Evolutionary conservation across 805 yeast genomes (phyloP).

Genomic region (Candida sphagnicola): DNA sequence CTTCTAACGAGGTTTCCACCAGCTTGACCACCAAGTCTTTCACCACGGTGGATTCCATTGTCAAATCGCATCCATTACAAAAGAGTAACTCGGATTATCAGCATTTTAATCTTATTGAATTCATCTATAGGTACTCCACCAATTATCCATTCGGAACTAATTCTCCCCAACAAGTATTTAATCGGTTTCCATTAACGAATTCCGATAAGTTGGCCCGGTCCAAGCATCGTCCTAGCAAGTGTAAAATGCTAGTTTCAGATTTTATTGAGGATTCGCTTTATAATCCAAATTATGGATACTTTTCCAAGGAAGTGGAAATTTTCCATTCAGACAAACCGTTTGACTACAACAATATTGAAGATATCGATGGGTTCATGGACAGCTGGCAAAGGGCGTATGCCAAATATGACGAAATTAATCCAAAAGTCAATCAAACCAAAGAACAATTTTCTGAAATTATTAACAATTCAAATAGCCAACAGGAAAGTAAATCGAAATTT

Average conservation of each 20-base stretch:
- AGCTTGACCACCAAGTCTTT: constrained; percentile 1
- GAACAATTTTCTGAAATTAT: constrained; percentile 9
- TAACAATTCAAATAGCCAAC: not conserved
- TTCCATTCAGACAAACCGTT: constrained; percentile 66
- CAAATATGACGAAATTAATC: constrained; percentile 38
- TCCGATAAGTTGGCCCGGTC: constrained; percentile 27
- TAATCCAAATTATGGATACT: constrained; percentile 80
- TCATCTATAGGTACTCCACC: constrained; percentile 35
- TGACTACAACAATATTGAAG: constrained; percentile 52
- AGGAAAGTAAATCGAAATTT: constrained; percentile 18
- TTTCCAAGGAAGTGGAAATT: constrained; percentile 72
- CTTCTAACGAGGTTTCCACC: constrained; percentile 10
- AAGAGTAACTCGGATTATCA: constrained; percentile 1
- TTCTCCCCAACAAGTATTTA: constrained; percentile 37
- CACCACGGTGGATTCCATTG: not conserved
- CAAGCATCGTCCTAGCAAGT: constrained; percentile 51
- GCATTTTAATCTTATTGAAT: constrained; percentile 27
- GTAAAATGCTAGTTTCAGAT: constrained; percentile 72
- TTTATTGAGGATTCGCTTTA: constrained; percentile 83
- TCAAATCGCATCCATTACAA: constrained; percentile 4
- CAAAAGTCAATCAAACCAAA: constrained; percentile 9
- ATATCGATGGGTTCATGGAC: constrained; percentile 66
- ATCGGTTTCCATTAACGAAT: constrained; percentile 30
- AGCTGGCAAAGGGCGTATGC: constrained; percentile 63
- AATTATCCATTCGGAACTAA: constrained; percentile 37